These are phyloP conservation scores for Aphanocladium album DNA, from an alignment of 2,329 filamentous ascomycete species.

Conservation along the genomic window DNA sequence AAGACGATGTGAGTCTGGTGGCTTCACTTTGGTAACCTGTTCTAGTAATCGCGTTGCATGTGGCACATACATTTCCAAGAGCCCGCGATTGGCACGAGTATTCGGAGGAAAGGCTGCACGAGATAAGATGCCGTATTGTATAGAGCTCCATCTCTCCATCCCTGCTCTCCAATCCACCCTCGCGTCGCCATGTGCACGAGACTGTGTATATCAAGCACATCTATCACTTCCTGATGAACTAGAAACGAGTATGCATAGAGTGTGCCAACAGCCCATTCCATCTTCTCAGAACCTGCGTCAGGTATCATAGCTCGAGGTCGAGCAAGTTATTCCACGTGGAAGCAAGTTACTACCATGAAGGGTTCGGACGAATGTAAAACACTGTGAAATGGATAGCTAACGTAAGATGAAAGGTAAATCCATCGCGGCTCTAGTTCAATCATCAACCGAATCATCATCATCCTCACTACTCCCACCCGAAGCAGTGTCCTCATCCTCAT, in stretches of 20 bases:
- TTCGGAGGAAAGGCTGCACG: neutral
- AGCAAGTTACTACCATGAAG: too few species aligned
- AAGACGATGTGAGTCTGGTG: neutral
- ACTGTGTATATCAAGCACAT: conserved; percentile 1
- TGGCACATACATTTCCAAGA: neutral
- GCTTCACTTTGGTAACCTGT: neutral
- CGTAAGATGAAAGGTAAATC: too few species aligned
- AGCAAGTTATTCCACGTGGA: too few species aligned
- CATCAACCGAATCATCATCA: too few species aligned
- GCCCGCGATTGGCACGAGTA: neutral
- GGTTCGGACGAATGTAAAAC: too few species aligned
- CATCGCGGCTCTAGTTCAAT: too few species aligned
- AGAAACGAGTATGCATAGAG: conserved; percentile 2
- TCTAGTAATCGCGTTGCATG: neutral
- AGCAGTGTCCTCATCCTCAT: too few species aligned
- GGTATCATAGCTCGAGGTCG: conserved; percentile 1
- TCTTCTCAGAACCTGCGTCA: conserved; percentile 1
- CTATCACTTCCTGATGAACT: neutral
- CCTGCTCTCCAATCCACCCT: neutral
- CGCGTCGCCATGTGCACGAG: neutral
- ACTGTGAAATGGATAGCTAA: too few species aligned
- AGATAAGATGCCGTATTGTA: neutral
- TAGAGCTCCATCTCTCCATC: neutral
- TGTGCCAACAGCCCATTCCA: neutral
- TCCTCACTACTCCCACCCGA: too few species aligned